Percentiles rank a stretch among this genome's conserved stretches.
Evolutionary conservation across 2,329 filamentous ascomycete genomes (phyloP).

Genomic region (Aspergillus sp.): DNA sequence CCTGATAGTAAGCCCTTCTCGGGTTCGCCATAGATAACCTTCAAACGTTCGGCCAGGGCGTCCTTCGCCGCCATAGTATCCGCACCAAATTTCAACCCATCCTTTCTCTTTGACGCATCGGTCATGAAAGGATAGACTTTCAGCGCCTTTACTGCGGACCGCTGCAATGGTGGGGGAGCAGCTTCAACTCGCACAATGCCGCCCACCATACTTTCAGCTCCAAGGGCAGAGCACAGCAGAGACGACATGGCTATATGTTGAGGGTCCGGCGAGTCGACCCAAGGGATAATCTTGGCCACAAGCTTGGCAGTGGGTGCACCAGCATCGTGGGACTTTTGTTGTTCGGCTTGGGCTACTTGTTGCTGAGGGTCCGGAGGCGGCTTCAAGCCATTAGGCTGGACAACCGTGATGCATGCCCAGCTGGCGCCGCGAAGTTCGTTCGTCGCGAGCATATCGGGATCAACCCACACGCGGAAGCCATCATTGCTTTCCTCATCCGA

Average conservation of each 20-base stretch:
- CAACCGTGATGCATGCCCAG: constrained; percentile 80
- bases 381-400: constrained; percentile 76
- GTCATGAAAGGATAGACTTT: constrained; percentile 79
- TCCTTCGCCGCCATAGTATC: constrained; percentile 82
- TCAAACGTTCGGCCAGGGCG: constrained; percentile 68
- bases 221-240: constrained; percentile 71
- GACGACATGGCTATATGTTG: constrained; percentile 78
- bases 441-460: constrained; percentile 70
- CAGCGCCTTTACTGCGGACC: constrained; percentile 64
- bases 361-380: constrained; percentile 67
- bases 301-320: constrained; percentile 64
- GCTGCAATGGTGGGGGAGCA: constrained; percentile 69
- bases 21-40: constrained; percentile 65
- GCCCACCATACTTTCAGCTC: constrained; percentile 72
- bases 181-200: constrained; percentile 85
- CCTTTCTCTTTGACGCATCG: constrained; percentile 53
- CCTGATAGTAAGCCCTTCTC: constrained; percentile 71
- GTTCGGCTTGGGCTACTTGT: constrained; percentile 66
- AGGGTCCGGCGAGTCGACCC: constrained; percentile 84
- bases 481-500: constrained; percentile 53
- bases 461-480: constrained; percentile 77
- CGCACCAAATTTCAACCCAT: constrained; percentile 80
- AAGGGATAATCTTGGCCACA: constrained; percentile 71
- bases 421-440: constrained; percentile 73
- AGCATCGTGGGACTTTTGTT: constrained; percentile 57